Evolutionary conservation across 75 land plant genomes (phyloP).

Genomic region (Isoetes taiwanensis): DNA sequence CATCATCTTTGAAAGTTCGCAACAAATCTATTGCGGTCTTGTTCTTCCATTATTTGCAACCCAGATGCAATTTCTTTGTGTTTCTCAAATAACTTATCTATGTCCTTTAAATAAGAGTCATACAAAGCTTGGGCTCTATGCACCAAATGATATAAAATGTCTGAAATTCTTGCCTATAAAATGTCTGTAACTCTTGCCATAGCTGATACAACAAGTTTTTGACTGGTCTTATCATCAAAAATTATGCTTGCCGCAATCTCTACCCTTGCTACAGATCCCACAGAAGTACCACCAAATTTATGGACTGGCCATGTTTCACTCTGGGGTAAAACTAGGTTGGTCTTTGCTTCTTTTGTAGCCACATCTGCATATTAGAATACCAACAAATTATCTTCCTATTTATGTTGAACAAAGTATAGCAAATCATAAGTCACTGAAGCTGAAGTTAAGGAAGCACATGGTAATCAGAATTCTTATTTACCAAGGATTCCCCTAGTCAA

Average conservation of each 20-base stretch:
- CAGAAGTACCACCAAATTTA: constrained; percentile 97
- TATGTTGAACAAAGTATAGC: too few relatives aligned
- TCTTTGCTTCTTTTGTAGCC: too few relatives aligned
- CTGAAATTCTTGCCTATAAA: too few relatives aligned
- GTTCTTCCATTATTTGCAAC: constrained; percentile 61
- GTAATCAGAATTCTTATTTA: too few relatives aligned
- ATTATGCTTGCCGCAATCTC: constrained; percentile 69
- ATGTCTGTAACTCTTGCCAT: constrained; percentile 97
- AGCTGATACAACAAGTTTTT: constrained; percentile 87
- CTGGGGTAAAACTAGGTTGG: constrained; percentile 30
- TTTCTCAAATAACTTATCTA: constrained; percentile 58
- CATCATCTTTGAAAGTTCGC: constrained; percentile 45
- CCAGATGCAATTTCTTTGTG: constrained; percentile 56
- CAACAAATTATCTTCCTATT: too few relatives aligned
- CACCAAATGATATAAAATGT: constrained; percentile 61
- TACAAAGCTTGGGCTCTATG: constrained; percentile 60
- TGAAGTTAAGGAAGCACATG: too few relatives aligned
- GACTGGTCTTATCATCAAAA: constrained; percentile 46
- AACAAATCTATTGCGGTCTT: constrained; percentile 49
- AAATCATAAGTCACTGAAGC: too few relatives aligned
- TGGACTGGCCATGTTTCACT: constrained; percentile 91
- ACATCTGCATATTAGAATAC: too few relatives aligned
- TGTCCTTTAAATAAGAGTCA: constrained; percentile 52
- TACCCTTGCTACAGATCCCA: constrained; percentile 67
- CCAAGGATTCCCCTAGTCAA: too few relatives aligned